These are phyloP conservation scores for Irpex sp. DNA, from an alignment of 1,284 basidiomycete genomes.

Conservation along the genomic window DNA sequence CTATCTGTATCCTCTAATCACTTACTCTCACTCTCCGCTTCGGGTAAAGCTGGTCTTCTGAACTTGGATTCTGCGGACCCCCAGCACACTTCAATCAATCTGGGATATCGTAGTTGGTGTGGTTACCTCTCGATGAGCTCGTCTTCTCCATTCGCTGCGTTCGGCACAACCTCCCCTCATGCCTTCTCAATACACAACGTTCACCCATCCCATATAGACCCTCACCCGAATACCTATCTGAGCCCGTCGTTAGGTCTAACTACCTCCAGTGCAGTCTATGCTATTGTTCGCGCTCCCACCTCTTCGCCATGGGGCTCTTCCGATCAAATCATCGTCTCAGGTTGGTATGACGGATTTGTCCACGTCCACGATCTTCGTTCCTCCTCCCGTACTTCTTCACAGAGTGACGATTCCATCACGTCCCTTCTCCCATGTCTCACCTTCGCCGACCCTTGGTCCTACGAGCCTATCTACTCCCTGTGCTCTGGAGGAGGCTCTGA, in stretches of 20 bases:
- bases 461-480: slow-evolving; percentile 70
- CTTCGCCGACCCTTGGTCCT: slow-evolving; percentile 60
- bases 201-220: slow-evolving; percentile 39
- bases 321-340: slow-evolving; percentile 68
- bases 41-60: slow-evolving; percentile 45
- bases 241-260: slow-evolving; percentile 30
- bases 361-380: slow-evolving; percentile 69
- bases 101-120: slow-evolving; percentile 57
- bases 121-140: slow-evolving; percentile 48
- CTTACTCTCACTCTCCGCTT: slow-evolving; percentile 55
- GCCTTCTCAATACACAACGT: slow-evolving; percentile 60
- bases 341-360: slow-evolving; percentile 75
- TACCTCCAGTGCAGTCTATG: slow-evolving; percentile 62
- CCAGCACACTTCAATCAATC: slow-evolving; percentile 33
- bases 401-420: slow-evolving; percentile 13
- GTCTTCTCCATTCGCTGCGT: slow-evolving; percentile 57
- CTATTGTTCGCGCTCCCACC: slow-evolving; percentile 54
- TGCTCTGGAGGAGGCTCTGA: slow-evolving; percentile 65
- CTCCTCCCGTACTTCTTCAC: slow-evolving; percentile 23
- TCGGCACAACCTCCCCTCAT: slow-evolving; percentile 57
- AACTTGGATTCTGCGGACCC: slow-evolving; percentile 20
- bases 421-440: slow-evolving; percentile 53
- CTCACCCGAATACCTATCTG: slow-evolving; percentile 44
- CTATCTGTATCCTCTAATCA: slow-evolving; percentile 42
- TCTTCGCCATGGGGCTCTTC: slow-evolving; percentile 63